Evolutionary conservation across 257 asterid species (phyloP).

Genomic region (Osmanthus fragrans): DNA sequence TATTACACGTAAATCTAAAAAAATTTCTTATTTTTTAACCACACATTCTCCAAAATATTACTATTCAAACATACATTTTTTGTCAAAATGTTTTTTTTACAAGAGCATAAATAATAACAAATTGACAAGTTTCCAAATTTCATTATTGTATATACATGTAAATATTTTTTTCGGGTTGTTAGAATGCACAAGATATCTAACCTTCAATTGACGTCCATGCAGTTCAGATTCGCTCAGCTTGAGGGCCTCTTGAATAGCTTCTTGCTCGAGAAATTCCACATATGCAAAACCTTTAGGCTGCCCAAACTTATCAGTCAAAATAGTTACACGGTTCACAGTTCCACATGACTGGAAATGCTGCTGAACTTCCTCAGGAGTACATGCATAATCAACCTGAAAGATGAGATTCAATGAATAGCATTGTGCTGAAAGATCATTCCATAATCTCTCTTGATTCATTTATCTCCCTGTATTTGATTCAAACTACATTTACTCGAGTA

Average conservation of each 20-base stretch:
- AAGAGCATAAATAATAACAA: no score
- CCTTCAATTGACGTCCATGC: slow-evolving; percentile 97
- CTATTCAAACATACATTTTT: no score
- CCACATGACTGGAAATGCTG: slow-evolving; percentile 97
- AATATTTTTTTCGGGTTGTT: not conserved
- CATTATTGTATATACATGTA: not conserved
- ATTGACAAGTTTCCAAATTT: not conserved
- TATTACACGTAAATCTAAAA: no score
- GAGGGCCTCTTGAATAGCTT: slow-evolving; percentile 88
- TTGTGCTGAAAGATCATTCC: not conserved
- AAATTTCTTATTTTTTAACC: no score
- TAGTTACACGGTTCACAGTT: slow-evolving; percentile 91
- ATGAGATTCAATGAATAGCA: slow-evolving; percentile 17
- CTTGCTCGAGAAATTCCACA: slow-evolving; percentile 85
- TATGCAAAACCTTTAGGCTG: slow-evolving; percentile 99
- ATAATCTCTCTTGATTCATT: not conserved
- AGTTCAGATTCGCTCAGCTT: slow-evolving; percentile 88
- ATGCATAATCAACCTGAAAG: slow-evolving; percentile 88
- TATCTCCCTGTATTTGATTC: slow-evolving; percentile 9
- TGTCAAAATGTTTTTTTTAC: no score
- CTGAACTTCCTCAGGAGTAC: slow-evolving; percentile 98
- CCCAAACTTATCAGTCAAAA: slow-evolving; percentile 92
- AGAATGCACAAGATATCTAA: slow-evolving; percentile 10
- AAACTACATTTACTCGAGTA: not conserved
- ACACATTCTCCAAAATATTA: no score